Evolutionary conservation across 768 basidiomycete genomes (phyloP).

Genomic region (Cystofilobasidium bisporidii): DNA sequence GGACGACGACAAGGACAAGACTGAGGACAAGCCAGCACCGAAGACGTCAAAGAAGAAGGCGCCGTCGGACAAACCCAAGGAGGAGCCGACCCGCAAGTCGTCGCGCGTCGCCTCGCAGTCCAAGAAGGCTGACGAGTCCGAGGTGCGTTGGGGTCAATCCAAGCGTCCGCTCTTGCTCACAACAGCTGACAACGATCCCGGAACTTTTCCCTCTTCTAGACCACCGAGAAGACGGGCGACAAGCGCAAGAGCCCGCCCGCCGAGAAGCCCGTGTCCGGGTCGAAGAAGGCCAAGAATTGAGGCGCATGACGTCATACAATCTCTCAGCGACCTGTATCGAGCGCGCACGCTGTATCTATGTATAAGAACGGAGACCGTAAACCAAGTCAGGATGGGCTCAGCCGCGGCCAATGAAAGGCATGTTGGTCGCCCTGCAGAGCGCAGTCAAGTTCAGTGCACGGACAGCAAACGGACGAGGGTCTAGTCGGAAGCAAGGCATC

Average conservation of each 20-base stretch:
- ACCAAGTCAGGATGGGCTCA: conserved; percentile 29
- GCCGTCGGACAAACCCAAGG: conserved; percentile 9
- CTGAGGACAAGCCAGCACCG: neutral
- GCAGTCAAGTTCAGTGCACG: too few species aligned
- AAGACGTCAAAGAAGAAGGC: conserved; percentile 17
- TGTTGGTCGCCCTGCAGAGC: conserved; percentile 43
- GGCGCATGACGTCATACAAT: too few species aligned
- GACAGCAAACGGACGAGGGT: too few species aligned
- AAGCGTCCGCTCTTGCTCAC: neutral
- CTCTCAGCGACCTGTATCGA: too few species aligned
- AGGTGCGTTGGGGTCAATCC: neutral
- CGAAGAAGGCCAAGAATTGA: conserved; percentile 10
- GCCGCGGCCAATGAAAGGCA: conserved; percentile 48
- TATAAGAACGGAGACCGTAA: too few species aligned
- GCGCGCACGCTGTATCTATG: too few species aligned
- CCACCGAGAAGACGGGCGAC: neutral
- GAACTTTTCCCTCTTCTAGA: too few species aligned
- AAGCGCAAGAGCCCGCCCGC: conserved; percentile 9
- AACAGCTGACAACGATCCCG: neutral
- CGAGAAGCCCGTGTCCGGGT: neutral
- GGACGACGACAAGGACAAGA: conserved; percentile 5
- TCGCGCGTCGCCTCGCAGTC: neutral
- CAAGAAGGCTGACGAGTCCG: neutral
- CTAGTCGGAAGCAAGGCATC: neutral
- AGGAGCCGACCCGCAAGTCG: conserved; percentile 5